Evolutionary conservation across 371 early-diverging fungal species (phyloP), one percentile per base, ranked within the genome.

Genomic region (Umbelopsis sp.): DNA sequence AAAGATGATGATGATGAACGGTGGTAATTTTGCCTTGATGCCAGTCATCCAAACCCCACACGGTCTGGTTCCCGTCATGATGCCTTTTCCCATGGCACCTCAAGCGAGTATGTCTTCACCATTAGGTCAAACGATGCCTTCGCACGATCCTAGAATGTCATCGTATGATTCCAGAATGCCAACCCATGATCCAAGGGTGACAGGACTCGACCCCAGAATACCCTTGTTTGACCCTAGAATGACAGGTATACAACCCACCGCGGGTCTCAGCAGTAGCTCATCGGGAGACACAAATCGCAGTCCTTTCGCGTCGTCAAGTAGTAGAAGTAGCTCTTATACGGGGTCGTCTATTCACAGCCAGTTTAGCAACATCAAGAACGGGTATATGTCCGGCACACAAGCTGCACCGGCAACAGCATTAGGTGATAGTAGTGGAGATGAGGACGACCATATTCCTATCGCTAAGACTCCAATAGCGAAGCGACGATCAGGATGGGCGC

Each of bases 1-100:
- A n/a, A 29, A 35, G 35, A 57, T 35, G 57, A 16, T 57, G 57
- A 57, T 57, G 35, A 57, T 57, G 57, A 57, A 57, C 32, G 57
- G 35, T 8, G 29, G 29, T 29, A 29, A 29, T 16, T 29, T 57
- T 29, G 37, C 57, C 5, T 32, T 57, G 57, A 57, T 57, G 57
- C 57, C 57, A 16, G 57, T 57, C 0, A 57, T 57, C 18, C 57
- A 57, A 57, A 57, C 57, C 16, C 57, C 57, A 11, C 57, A 57
- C 32, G 57, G 57, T 3, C 1, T 57, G 18, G n/a, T 57, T 4
- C 57, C 57, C 8, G 35, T 57, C 12, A 35, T 57, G 25, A 57
- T 57, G 57, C 57, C 57, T 16, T 57, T 32, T 35, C 35, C 57
- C 7, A 35, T 57, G 35, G 5, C 57, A 37, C 57, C 57, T 11